These are phyloP conservation scores for Trichoderma endophyticum DNA, from an alignment of 2,329 filamentous ascomycete genomes.

Conservation along the genomic window DNA sequence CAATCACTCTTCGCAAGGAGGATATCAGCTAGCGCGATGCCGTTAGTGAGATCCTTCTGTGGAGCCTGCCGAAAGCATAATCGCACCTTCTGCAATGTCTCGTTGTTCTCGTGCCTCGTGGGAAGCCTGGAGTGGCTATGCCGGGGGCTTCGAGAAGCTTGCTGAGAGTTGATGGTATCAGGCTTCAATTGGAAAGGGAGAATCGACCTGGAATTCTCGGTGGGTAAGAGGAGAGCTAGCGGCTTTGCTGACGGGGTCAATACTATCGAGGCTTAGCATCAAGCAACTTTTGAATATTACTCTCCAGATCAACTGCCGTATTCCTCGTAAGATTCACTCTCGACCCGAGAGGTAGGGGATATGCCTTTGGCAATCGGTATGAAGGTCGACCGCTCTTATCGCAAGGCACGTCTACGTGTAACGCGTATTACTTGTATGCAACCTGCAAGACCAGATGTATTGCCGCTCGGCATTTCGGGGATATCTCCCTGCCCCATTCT, in stretches of 20 bases:
- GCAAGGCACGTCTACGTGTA: not conserved
- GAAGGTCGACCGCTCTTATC: not conserved
- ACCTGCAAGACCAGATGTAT: not conserved
- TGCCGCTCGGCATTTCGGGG: not conserved
- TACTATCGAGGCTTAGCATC: not conserved
- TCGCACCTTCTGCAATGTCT: not conserved
- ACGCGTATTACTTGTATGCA: not conserved
- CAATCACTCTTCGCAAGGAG: constrained; percentile 14
- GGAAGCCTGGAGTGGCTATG: not conserved
- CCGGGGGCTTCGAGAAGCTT: not conserved
- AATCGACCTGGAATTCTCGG: not conserved
- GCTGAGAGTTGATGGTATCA: not conserved
- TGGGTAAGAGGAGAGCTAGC: not conserved
- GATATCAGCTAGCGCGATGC: not conserved
- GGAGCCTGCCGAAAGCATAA: not conserved
- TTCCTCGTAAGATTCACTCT: not conserved
- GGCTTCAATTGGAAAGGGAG: not conserved
- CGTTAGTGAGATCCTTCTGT: not conserved
- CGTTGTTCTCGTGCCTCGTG: not conserved
- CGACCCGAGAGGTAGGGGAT: not conserved
- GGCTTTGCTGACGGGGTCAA: not conserved
- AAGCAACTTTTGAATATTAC: not conserved
- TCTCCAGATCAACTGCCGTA: not conserved
- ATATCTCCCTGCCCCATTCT: not conserved
- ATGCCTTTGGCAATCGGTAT: not conserved